These are phyloP conservation scores for Russula virescens DNA, from an alignment of 768 basidiomycete genomes.

Conservation along the genomic window DNA sequence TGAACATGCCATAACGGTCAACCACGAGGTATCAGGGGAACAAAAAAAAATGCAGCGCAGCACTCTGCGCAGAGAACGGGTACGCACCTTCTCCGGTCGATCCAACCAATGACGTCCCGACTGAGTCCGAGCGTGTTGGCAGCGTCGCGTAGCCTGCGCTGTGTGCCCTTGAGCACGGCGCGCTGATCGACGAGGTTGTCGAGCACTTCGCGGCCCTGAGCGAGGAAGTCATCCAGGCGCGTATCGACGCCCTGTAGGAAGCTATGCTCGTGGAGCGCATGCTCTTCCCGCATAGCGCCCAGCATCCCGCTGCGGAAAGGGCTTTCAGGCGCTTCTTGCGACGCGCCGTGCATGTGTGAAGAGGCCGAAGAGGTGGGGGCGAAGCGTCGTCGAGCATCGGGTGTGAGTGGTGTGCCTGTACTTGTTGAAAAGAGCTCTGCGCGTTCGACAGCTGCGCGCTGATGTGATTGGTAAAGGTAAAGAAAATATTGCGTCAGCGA, in stretches of 20 bases:
- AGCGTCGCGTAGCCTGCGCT: constrained; percentile 75
- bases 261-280: constrained; percentile 82
- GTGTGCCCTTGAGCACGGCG: constrained; percentile 92
- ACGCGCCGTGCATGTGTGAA: constrained; percentile 23
- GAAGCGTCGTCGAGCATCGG: constrained; percentile 59
- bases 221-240: constrained; percentile 82
- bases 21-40: background rate
- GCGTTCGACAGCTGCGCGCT: constrained; percentile 59
- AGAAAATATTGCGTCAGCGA: no score
- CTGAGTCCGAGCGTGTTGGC: constrained; percentile 94
- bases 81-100: constrained; percentile 83
- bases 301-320: constrained; percentile 65
- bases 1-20: constrained; percentile 29
- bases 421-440: constrained; percentile 55
- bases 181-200: constrained; percentile 92
- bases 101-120: constrained; percentile 94
- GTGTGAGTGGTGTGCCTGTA: constrained; percentile 24
- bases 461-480: background rate
- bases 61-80: no score
- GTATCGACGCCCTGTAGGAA: constrained; percentile 82
- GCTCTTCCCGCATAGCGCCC: constrained; percentile 59
- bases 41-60: background rate
- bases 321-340: constrained; percentile 58
- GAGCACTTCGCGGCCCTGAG: constrained; percentile 86
- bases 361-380: constrained; percentile 26